Percentiles rank a stretch among this genome's conserved stretches.
Conservation (phyloP, 371 early-diverging fungal genomes). For the Catenaria anguillulae region DNA sequence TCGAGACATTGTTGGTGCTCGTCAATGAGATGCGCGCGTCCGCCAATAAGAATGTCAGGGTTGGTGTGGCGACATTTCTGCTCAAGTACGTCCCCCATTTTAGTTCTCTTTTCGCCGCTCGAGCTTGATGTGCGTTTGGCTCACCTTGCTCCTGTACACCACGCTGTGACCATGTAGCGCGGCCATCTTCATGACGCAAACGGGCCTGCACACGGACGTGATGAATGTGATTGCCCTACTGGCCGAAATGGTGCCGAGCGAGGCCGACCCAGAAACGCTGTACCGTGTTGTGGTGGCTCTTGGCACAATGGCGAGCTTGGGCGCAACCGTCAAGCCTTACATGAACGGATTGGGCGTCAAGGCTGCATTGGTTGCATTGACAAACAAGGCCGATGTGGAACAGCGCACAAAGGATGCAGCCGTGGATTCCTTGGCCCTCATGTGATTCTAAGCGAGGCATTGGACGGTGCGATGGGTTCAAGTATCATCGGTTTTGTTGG, state of each 20-base stretch:
- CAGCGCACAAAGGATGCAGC: not conserved
- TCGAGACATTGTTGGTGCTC: not conserved
- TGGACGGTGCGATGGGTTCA: too few species aligned
- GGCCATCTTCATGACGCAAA: conserved; percentile 24
- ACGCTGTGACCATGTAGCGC: too few species aligned
- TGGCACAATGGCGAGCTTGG: conserved; percentile 28
- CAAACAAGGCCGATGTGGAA: not conserved
- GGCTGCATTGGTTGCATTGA: not conserved
- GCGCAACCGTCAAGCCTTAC: not conserved
- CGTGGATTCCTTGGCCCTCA: not conserved
- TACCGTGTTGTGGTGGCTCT: conserved; percentile 38
- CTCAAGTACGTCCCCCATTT: conserved; percentile 17
- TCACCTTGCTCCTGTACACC: not conserved
- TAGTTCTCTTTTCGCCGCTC: not conserved
- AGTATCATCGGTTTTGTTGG: too few species aligned
- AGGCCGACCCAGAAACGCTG: conserved; percentile 36
- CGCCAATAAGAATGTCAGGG: conserved; percentile 22
- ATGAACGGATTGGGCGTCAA: not conserved
- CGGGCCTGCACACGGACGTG: conserved; percentile 21
- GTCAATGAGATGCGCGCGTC: not conserved
- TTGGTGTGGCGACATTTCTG: conserved; percentile 22
- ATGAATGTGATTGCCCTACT: conserved; percentile 29
- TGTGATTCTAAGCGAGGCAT: too few species aligned
- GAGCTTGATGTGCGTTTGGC: not conserved
- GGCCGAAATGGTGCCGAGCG: conserved; percentile 24